Base-by-base conservation (phyloP, 2,329 filamentous ascomycete species). In the Diaporthe ampelina region DNA sequence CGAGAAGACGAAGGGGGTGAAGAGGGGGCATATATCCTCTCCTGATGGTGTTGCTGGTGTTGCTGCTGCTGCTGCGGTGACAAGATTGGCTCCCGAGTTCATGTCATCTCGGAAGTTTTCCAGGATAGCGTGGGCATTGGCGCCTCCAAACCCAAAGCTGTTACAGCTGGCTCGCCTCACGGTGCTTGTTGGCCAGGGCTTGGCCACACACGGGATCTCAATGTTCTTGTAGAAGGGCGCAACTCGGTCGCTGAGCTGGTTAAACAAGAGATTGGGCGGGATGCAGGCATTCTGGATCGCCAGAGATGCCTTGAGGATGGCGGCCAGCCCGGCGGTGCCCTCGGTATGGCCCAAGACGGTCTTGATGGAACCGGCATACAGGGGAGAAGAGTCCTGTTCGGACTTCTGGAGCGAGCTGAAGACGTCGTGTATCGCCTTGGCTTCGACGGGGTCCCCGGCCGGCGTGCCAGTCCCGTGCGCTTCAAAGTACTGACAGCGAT, bases 261-360 rank as follows among this genome's bases (percentile, higher is more conserved):
- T 74, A 63, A 85, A 81, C 13, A 82, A 79, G 1, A 83, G 77
- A 52, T 84, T 85, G 4, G 84, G 83, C 1, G 83, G 81, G 1
- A 85, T 73, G 0, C 68, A 73, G 1, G 77, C 79, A 21, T 85
- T 78, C 76, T 85, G 82, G 67, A 86, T 76, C 24, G 79, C 78
- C 11, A 82, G 76, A 4, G 84, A 72, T 0, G 80, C 79, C 74
- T 84, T 85, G 13, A 87, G 78, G 32, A 87, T 57, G n/a, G 82
- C 82, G 0, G 85, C 84, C 10, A 87, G 75, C 1, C 85, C 85
- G 10, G 84, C 83, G 1, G 83, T 80, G 7, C 83, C 83, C 76
- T 87, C 85, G 0, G 82, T 83, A 72, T 87, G 85, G 11, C 85
- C 85, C 17, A 83, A 76, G 0, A 82, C 79, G 0, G 81, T 82